Percentiles rank a stretch among this genome's conserved stretches.
Evolutionary conservation across 257 asterid species (phyloP).

Genomic region (Solanum piurae): DNA sequence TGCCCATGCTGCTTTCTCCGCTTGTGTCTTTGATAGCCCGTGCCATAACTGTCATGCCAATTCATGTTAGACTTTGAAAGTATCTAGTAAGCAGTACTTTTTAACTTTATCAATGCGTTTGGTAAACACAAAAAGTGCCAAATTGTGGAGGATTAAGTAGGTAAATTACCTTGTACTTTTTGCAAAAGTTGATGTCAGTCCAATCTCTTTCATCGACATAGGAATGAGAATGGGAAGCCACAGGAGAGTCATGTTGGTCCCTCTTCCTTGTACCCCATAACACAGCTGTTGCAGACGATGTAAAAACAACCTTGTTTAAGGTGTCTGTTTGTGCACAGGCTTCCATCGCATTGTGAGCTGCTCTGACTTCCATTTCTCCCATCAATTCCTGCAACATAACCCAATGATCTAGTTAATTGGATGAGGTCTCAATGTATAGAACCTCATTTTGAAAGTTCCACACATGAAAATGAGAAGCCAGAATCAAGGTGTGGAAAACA

Average conservation of each 20-base stretch:
- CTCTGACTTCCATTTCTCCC: constrained; percentile 91
- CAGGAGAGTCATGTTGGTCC: constrained; percentile 3
- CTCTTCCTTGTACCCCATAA: constrained; percentile 47
- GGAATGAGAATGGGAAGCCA: constrained; percentile 10
- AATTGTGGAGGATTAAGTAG: neutral
- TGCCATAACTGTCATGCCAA: constrained; percentile 59
- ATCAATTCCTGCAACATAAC: constrained; percentile 46
- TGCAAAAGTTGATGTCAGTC: constrained; percentile 75
- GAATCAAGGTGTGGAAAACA: neutral
- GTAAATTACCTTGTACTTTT: constrained; percentile 53
- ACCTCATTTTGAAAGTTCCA: neutral
- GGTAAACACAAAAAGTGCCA: neutral
- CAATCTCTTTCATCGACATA: constrained; percentile 53
- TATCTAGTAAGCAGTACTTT: neutral
- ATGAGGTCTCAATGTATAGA: neutral
- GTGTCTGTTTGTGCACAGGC: constrained; percentile 92
- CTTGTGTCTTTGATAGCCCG: constrained; percentile 68
- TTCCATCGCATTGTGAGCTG: constrained; percentile 94
- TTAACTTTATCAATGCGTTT: no score
- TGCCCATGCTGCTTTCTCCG: constrained; percentile 92
- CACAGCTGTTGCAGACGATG: constrained; percentile 83
- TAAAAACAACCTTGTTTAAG: constrained; percentile 69
- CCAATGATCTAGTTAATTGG: neutral
- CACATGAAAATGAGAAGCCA: neutral
- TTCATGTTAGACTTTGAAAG: neutral